Conservation (phyloP, 2,329 filamentous ascomycete genomes). For the Thielaviopsis musarum region DNA sequence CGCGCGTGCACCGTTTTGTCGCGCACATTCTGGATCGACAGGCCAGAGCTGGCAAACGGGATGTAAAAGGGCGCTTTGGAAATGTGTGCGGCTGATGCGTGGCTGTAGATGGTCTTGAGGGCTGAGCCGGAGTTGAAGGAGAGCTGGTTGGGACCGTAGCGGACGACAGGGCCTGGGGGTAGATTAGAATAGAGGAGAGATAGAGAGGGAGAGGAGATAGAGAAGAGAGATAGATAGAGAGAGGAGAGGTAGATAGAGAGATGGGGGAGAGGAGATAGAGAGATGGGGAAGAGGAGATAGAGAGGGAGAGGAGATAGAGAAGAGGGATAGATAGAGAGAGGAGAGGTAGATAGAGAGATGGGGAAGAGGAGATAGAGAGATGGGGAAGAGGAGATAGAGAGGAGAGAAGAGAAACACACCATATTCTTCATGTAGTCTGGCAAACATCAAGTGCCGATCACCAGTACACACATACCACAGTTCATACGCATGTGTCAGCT, state of each 20-base stretch:
- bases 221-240: background rate
- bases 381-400: background rate
- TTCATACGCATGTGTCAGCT: slow-evolving; percentile 46
- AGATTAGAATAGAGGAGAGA: background rate
- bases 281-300: slow-evolving; percentile 4
- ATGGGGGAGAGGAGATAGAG: background rate
- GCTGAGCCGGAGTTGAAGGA: slow-evolving; percentile 60
- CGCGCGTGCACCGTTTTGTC: slow-evolving; percentile 52
- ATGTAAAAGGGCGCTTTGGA: slow-evolving; percentile 58
- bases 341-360: background rate
- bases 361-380: too few species aligned
- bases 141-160: slow-evolving; percentile 61
- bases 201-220: background rate
- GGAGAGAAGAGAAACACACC: slow-evolving; percentile 26
- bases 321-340: background rate
- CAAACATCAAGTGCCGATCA: slow-evolving; percentile 57
- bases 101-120: slow-evolving; percentile 49
- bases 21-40: slow-evolving; percentile 57
- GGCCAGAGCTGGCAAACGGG: slow-evolving; percentile 51
- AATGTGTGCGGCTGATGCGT: slow-evolving; percentile 35
- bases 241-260: background rate
- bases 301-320: slow-evolving; percentile 10
- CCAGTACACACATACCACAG: slow-evolving; percentile 62
- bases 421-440: slow-evolving; percentile 53
- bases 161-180: slow-evolving; percentile 42